Evolutionary conservation across 345 rosid genomes (phyloP).

Genomic region (Brassica juncea): DNA sequence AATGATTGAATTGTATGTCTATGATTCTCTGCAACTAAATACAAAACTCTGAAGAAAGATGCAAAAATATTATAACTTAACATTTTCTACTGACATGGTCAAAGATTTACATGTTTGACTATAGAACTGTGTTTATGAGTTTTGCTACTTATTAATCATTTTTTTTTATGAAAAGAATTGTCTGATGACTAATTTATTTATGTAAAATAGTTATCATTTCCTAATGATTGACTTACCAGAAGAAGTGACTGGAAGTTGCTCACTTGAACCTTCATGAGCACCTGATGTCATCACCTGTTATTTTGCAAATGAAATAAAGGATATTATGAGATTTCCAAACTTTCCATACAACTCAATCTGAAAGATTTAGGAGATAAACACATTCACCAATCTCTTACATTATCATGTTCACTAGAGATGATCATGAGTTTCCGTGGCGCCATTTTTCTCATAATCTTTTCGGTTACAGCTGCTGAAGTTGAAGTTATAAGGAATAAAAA

Average conservation of each 20-base stretch:
- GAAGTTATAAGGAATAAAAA: conserved; percentile 18
- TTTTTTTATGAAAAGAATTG: neutral
- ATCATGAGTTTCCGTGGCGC: conserved; percentile 35
- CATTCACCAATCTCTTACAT: conserved; percentile 13
- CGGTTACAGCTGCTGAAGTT: conserved; percentile 23
- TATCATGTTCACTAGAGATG: conserved; percentile 29
- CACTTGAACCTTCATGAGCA: conserved; percentile 30
- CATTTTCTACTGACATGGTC: conserved; percentile 28
- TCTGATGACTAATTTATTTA: conserved; percentile 1
- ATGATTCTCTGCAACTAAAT: neutral
- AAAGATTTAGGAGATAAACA: neutral
- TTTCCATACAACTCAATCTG: neutral
- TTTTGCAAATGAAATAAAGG: neutral
- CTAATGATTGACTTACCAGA: conserved; percentile 36
- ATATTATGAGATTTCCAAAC: neutral
- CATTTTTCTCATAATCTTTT: conserved; percentile 1
- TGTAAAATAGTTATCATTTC: neutral
- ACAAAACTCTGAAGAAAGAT: conserved; percentile 16
- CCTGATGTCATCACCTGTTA: conserved; percentile 27
- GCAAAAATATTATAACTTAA: neutral
- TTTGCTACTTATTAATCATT: conserved; percentile 7
- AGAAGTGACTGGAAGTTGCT: conserved; percentile 32
- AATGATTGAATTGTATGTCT: neutral
- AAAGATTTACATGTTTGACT: conserved; percentile 24
- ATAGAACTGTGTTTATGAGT: conserved; percentile 14